Base-by-base conservation (phyloP, 805 yeast species). In the Ogataea parapolymorpha region DNA sequence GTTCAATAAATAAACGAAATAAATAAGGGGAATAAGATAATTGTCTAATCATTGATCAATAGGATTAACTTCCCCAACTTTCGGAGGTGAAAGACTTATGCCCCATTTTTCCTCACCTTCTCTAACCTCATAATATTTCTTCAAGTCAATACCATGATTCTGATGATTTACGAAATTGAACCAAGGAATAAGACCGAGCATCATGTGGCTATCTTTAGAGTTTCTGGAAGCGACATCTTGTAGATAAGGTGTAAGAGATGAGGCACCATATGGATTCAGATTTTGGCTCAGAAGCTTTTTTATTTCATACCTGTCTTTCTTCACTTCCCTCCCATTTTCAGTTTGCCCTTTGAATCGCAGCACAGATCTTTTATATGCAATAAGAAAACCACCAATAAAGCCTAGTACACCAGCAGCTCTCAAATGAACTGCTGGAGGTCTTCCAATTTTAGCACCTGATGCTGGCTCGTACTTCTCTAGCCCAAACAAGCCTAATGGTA, bases 141-240 rank as follows among this genome's bases (percentile, higher is more conserved):
- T 70, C 45, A 82, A 68, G 56, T 81, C 83, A 44, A 85, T 79
- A 18, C 91, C 93, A 63, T 86, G 95, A 67, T 79, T 81, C 52
- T 85, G 88, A 63, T 86, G 95, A 60, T 79, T 67, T 34, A 80
- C 88, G 48, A 84, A 68, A 66, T 87, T 87, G 71, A 87, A 85
- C 87, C 88, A 81, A 17, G 95, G 95, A 54, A 86, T 62, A 46
- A 84, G 58, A 41, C 79, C 75, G 53, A 81, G 59, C 41, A 71
- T 66, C 42, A 77, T 62, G 56, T 77, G 79, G 6, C 95, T 78
- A 58, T 79, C 79, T 51, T 81, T 83, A 17, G 93, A 82, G 71
- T 84, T 83, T 67, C 88, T 75, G 54, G 84, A 78, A 45, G 95
- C 79, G 49, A 83, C 72, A 51, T 79, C 84, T 62, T 85, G 86